phyloP scores from a whole-genome alignment of 495 filamentous ascomycete species.

The Neurospora sp. region DNA sequence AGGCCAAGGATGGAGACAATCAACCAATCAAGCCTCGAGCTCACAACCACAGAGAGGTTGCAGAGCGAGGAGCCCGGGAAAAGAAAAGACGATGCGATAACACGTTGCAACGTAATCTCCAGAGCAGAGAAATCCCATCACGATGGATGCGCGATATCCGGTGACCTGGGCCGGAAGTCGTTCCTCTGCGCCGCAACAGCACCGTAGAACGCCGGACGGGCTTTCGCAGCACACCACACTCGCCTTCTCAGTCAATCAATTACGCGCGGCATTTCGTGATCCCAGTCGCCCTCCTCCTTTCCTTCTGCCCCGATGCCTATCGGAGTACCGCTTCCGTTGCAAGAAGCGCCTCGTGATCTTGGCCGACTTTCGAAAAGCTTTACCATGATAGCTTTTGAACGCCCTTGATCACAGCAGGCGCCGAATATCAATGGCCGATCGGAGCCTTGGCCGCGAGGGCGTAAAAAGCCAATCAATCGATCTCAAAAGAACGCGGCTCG shows the following conservation, averaged over 20 bases:
- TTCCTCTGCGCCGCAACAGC: not conserved
- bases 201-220: not conserved
- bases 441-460: not conserved
- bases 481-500: not conserved
- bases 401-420: not conserved
- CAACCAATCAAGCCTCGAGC: not conserved
- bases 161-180: not conserved
- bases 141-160: not conserved
- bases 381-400: not conserved
- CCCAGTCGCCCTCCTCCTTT: not conserved
- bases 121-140: not conserved
- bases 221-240: not conserved
- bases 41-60: not conserved
- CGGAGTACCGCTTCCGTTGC: not conserved
- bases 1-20: not conserved
- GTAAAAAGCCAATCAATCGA: not conserved
- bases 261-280: not conserved
- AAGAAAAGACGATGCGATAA: not conserved
- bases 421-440: not conserved
- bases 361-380: not conserved
- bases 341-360: not conserved
- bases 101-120: not conserved
- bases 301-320: not conserved
- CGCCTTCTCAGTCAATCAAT: not conserved
- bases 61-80: not conserved